Evolutionary conservation across 2,329 filamentous ascomycete genomes (phyloP).

Genomic region (Zasmidium cellare): DNA sequence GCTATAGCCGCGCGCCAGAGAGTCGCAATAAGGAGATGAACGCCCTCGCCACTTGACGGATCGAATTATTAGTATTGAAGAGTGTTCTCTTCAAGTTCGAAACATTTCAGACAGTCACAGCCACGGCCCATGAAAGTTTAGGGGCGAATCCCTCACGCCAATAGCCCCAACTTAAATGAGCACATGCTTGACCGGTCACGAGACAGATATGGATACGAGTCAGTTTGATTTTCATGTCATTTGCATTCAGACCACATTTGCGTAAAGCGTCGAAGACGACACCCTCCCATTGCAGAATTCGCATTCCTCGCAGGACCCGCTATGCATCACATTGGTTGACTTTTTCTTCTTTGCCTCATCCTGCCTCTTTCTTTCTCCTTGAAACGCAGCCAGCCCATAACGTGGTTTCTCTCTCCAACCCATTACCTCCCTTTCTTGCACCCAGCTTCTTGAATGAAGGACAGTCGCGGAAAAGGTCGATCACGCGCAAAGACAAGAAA

Average conservation of each 20-base stretch:
- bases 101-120: too few species aligned
- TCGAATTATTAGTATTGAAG: too few species aligned
- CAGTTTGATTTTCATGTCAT: not conserved
- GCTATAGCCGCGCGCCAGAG: too few species aligned
- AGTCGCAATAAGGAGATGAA: too few species aligned
- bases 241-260: not conserved
- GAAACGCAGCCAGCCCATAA: too few species aligned
- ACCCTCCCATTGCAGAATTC: not conserved
- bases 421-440: not conserved
- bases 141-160: not conserved
- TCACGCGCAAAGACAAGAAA: not conserved
- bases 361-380: too few species aligned
- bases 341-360: constrained; percentile 1
- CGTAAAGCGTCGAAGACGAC: not conserved
- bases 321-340: not conserved
- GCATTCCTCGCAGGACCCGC: not conserved
- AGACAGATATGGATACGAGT: not conserved
- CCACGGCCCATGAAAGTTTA: not conserved
- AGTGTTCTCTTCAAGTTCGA: too few species aligned
- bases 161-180: not conserved
- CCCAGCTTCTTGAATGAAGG: not conserved
- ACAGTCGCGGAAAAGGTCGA: not conserved
- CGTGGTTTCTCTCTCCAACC: not conserved
- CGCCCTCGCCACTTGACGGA: too few species aligned
- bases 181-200: not conserved